These are phyloP conservation scores for Lentithecium fluviatile DNA, from an alignment of 495 filamentous ascomycete genomes.

Conservation along the genomic window DNA sequence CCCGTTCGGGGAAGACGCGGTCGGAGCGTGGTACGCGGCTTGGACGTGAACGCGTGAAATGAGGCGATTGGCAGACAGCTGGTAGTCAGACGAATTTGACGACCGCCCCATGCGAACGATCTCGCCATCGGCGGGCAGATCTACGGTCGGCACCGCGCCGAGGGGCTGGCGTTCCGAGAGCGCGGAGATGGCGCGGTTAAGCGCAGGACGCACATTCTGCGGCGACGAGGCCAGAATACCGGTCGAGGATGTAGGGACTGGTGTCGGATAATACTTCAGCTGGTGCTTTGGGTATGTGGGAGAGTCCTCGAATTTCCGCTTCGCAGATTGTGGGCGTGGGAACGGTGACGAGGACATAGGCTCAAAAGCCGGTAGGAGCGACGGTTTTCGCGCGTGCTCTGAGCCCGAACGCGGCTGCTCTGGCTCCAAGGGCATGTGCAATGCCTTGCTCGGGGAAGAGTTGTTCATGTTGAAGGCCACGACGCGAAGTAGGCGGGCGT, in stretches of 20 bases:
- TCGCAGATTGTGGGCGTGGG: constrained; percentile 49
- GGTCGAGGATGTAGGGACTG: constrained; percentile 89
- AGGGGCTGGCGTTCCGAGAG: constrained; percentile 82
- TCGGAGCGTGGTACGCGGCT: constrained; percentile 73
- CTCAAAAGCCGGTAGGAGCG: constrained; percentile 90
- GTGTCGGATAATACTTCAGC: constrained; percentile 81
- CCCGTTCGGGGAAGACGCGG: constrained; percentile 49
- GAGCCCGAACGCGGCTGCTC: constrained; percentile 12
- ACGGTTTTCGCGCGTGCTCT: constrained; percentile 44
- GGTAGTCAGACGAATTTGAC: constrained; percentile 87
- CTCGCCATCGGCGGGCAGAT: constrained; percentile 81
- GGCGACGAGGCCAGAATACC: constrained; percentile 86
- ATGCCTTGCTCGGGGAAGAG: constrained; percentile 6
- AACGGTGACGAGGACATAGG: constrained; percentile 87
- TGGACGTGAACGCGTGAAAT: constrained; percentile 92
- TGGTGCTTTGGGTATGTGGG: constrained; percentile 66
- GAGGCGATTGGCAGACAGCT: constrained; percentile 83
- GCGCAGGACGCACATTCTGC: constrained; percentile 51
- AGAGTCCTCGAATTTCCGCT: constrained; percentile 43
- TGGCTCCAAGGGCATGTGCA: constrained; percentile 16
- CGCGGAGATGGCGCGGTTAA: constrained; percentile 63
- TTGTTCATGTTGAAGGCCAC: constrained; percentile 25
- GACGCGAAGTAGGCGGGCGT: constrained; percentile 31
- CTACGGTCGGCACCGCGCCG: constrained; percentile 72
- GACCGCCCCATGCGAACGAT: constrained; percentile 83